Evolutionary conservation across 129 eudicot species (phyloP).

Genomic region (Centrapalus pauciflorus): DNA sequence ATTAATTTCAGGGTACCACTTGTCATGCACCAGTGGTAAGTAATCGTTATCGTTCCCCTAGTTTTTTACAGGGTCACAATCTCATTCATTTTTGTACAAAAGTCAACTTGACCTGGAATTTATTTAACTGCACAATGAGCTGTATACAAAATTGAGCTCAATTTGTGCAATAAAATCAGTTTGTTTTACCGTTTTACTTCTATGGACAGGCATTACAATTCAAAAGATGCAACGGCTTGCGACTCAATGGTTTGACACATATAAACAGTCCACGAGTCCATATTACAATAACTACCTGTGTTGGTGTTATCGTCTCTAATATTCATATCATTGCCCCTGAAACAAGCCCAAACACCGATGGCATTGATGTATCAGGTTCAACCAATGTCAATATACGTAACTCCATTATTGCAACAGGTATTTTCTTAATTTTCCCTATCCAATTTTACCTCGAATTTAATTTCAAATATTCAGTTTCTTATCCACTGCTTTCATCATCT

Average conservation of each 20-base stretch:
- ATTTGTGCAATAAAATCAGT: not conserved
- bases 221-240: conserved; percentile 49
- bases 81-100: not conserved
- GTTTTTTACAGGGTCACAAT: not conserved
- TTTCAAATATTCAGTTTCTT: not conserved
- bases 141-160: not conserved
- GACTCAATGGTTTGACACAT: conserved; percentile 44
- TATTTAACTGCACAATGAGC: not conserved
- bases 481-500: not conserved
- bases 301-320: conserved; percentile 40
- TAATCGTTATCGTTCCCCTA: not conserved
- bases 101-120: not conserved
- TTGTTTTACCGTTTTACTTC: not conserved
- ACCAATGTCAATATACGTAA: conserved; percentile 40
- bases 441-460: not conserved
- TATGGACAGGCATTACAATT: conserved; percentile 49
- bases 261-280: conserved; percentile 59
- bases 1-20: conserved; percentile 35
- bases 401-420: conserved; percentile 69
- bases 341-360: conserved; percentile 75
- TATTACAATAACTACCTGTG: conserved; percentile 34
- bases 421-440: not conserved
- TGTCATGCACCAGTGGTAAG: conserved; percentile 70
- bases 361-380: conserved; percentile 45
- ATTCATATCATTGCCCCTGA: conserved; percentile 57